A percentile compares a stretch with the other conserved stretches of the same genome.
phyloP scores from a whole-genome alignment of 768 basidiomycete species.

The Guyanaporus albipodus region DNA sequence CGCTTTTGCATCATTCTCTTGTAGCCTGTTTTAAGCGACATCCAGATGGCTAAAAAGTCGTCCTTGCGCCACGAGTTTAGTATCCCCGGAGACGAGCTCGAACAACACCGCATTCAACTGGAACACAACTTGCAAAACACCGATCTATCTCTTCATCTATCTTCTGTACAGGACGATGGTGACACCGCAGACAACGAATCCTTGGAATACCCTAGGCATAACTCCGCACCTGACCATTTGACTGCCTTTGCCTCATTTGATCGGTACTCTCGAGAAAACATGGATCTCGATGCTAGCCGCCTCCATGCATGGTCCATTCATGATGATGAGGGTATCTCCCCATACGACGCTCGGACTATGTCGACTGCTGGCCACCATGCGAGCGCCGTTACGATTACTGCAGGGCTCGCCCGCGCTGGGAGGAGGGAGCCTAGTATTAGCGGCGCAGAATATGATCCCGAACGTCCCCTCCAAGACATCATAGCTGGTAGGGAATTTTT shows the following conservation, averaged over 20 bases:
- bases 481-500: slow-evolving; percentile 47
- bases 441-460: slow-evolving; percentile 84
- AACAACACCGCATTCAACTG: slow-evolving; percentile 71
- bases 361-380: slow-evolving; percentile 90
- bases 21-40: slow-evolving; percentile 14
- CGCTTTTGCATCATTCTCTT: slow-evolving; percentile 14
- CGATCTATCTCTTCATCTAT: slow-evolving; percentile 67
- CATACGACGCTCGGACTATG: slow-evolving; percentile 65
- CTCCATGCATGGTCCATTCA: slow-evolving; percentile 59
- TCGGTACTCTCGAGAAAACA: slow-evolving; percentile 50
- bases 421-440: slow-evolving; percentile 59
- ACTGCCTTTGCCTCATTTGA: slow-evolving; percentile 61
- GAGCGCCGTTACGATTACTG: slow-evolving; percentile 79
- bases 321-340: slow-evolving; percentile 62
- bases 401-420: slow-evolving; percentile 57
- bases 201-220: slow-evolving; percentile 71
- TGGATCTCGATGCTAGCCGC: slow-evolving; percentile 50
- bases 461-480: slow-evolving; percentile 70
- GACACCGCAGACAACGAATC: slow-evolving; percentile 43
- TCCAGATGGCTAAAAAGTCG: slow-evolving; percentile 24
- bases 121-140: slow-evolving; percentile 75
- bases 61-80: slow-evolving; percentile 39
- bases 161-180: slow-evolving; percentile 45
- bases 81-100: slow-evolving; percentile 71
- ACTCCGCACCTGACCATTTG: slow-evolving; percentile 53